A percentile compares a stretch with the other conserved stretches of the same genome.
Evolutionary conservation across 257 asterid genomes (phyloP).

Genomic region (Solanum dulcamara): DNA sequence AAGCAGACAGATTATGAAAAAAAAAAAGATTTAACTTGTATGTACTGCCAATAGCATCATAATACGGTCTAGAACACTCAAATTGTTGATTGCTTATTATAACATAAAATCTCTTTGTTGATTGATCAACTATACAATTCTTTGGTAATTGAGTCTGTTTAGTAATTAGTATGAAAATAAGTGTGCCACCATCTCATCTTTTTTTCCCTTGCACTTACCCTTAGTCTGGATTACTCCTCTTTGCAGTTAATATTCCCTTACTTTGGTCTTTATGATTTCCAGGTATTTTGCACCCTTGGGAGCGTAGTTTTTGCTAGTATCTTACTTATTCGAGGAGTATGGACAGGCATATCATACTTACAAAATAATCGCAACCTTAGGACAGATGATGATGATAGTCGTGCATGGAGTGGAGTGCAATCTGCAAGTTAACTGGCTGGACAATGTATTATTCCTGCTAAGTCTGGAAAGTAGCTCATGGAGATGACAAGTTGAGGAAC

Average conservation of each 20-base stretch:
- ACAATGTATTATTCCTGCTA: not conserved
- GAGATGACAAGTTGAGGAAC: not conserved
- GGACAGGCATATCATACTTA: constrained; percentile 72
- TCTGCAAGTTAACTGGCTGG: constrained; percentile 31
- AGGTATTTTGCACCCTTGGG: constrained; percentile 96
- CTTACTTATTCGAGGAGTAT: constrained; percentile 63
- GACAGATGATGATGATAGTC: constrained; percentile 55
- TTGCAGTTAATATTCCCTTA: not conserved
- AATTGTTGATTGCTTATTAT: not conserved
- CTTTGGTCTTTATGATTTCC: not conserved
- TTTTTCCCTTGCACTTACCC: not conserved
- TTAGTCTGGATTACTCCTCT: not conserved
- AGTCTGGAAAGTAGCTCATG: not conserved
- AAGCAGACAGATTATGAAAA: not conserved
- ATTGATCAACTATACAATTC: not conserved
- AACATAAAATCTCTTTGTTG: not conserved
- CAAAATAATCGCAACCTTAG: constrained; percentile 53
- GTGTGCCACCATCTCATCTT: not conserved
- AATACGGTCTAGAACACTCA: not conserved
- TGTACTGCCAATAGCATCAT: not conserved
- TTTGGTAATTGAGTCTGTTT: not conserved
- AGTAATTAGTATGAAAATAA: not conserved
- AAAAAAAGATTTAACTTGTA: not conserved
- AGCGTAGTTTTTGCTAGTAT: constrained; percentile 70
- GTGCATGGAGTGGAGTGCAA: constrained; percentile 45